Evolutionary conservation across 768 basidiomycete genomes (phyloP), one percentile per base, ranked within the genome.

Genomic region (Sarcodon sp.): DNA sequence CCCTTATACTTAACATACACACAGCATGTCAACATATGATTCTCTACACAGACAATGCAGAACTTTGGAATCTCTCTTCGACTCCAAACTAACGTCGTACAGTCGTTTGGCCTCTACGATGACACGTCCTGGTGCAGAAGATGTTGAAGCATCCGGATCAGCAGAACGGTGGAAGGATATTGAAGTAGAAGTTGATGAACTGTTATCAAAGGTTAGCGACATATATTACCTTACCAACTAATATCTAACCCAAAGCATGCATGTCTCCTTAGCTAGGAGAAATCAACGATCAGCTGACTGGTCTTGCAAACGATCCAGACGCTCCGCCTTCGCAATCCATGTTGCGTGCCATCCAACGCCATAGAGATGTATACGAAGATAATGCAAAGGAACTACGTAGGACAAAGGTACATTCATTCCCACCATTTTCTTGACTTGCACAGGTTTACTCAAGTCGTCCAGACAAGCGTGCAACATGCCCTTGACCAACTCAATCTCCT

Each of bases 31-130:
- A 50, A 79, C 69, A 55, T 93, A 92, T 68, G 94, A 98, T 56
- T 77, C 83, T 48, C 73, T 97, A 33, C 87, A 96, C 57, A 71
- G 91, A 47, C 91, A 94, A 64, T 89, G 89, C 66, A 75, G 93
- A 57, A 92, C 92, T 4, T 79, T 97, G 27, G 94, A 98, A 61
- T 89, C 90, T 43, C 74, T 90, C 18, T 86, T 98, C 53, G 90
- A 96, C 60, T 69, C 85, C 33, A 94, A 96, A 62, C 73, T 99
- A 32, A 89, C 89, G 0, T 73, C 88, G 8, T 98, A 98, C 65
- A 79, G 89, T 15, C 87, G 89, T 55, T 70, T 96, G 37, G 90
- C 87, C 7, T 76, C 84, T 4, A 71, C 70, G 32, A 72, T 83
- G 52, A 75, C 77, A 10, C 69, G 69, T 48, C 64, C 64, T 15